Evolutionary conservation across 2,329 filamentous ascomycete species (phyloP).

Genomic region (Colletotrichum cuscutae): DNA sequence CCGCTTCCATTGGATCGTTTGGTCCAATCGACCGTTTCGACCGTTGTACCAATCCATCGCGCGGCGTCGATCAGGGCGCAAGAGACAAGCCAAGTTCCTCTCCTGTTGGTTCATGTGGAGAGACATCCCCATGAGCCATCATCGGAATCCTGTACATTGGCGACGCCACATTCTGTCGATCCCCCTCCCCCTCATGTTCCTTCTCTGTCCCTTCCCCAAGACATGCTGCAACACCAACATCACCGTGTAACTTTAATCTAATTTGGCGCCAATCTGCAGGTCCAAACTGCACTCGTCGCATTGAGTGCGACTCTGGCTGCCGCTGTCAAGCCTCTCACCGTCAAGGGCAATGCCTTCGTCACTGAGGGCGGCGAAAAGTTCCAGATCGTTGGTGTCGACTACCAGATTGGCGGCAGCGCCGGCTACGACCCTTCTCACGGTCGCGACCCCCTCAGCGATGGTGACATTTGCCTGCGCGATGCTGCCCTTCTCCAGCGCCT

Average conservation of each 20-base stretch:
- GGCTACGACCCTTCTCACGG: constrained; percentile 66
- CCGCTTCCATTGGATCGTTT: constrained; percentile 10
- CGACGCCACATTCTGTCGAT: constrained; percentile 18
- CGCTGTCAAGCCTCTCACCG: constrained; percentile 67
- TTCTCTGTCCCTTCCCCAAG: not conserved
- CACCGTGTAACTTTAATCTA: not conserved
- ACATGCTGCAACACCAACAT: not conserved
- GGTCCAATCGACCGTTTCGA: not conserved
- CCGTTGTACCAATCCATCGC: not conserved
- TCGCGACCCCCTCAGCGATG: constrained; percentile 70
- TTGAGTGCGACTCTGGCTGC: constrained; percentile 62
- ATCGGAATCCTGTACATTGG: not conserved
- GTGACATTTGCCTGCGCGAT: constrained; percentile 69
- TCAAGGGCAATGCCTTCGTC: constrained; percentile 68
- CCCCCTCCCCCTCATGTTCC: not conserved
- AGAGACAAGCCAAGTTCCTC: constrained; percentile 6
- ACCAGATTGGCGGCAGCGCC: constrained; percentile 74
- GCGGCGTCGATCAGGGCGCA: constrained; percentile 10
- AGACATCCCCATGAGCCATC: not conserved
- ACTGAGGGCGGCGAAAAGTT: constrained; percentile 70
- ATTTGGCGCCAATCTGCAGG: constrained; percentile 36
- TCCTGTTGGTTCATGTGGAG: not conserved
- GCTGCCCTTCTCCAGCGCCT: constrained; percentile 73
- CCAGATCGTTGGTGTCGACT: constrained; percentile 75
- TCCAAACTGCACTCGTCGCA: constrained; percentile 60